These are phyloP conservation scores for Melampsora larici-populina DNA, from an alignment of 1,284 basidiomycete species.

Conservation along the genomic window DNA sequence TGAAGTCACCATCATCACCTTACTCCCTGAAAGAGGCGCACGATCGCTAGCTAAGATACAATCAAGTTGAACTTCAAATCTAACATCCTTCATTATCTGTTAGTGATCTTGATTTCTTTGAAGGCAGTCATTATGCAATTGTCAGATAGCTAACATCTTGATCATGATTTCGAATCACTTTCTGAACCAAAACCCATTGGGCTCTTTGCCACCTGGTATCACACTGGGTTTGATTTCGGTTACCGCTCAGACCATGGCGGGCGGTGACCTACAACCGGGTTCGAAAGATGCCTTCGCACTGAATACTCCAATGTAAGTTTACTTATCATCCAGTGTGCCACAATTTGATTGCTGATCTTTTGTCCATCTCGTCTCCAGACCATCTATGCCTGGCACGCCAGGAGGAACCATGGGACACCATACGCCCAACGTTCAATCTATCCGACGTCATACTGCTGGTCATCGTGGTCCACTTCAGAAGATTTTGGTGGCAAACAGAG, in stretches of 20 bases:
- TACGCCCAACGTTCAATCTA: slow-evolving; percentile 70
- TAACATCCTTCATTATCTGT: no score
- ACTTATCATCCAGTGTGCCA: neutral
- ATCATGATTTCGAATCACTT: no score
- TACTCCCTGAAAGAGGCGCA: slow-evolving; percentile 52
- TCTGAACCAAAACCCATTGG: no score
- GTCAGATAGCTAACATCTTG: no score
- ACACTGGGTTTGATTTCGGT: no score
- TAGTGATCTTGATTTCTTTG: no score
- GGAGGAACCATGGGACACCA: slow-evolving; percentile 45
- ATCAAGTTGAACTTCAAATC: no score
- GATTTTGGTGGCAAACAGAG: slow-evolving; percentile 78
- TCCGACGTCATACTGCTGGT: slow-evolving; percentile 85
- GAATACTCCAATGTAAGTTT: slow-evolving; percentile 35
- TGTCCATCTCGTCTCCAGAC: slow-evolving; percentile 8
- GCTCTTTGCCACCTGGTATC: no score
- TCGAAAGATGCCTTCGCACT: slow-evolving; percentile 23
- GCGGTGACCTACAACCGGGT: neutral
- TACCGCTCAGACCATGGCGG: neutral
- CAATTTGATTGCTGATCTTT: neutral
- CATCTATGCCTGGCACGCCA: slow-evolving; percentile 45
- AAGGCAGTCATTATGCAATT: no score
- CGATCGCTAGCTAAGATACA: no score
- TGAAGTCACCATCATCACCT: neutral
- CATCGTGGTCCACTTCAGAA: slow-evolving; percentile 63